Conservation (phyloP, 768 basidiomycete species). For the Sarcomyxa edulis region DNA sequence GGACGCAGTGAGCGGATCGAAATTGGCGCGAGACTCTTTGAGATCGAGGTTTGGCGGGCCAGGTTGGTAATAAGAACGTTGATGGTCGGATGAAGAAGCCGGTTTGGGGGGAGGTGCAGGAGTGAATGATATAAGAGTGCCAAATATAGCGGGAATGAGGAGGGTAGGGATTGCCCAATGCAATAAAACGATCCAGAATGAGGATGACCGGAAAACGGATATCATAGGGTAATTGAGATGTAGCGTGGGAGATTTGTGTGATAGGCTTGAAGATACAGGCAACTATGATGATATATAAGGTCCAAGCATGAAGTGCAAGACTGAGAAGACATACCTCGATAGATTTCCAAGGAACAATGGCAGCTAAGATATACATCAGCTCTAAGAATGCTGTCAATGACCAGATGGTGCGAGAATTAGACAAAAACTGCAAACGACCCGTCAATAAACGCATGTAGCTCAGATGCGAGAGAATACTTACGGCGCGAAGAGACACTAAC, state of each 20-base stretch:
- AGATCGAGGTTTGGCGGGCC: background rate
- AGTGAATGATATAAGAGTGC: constrained; percentile 61
- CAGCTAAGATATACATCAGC: constrained; percentile 44
- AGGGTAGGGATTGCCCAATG: constrained; percentile 64
- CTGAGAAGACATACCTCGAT: constrained; percentile 28
- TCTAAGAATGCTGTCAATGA: constrained; percentile 49
- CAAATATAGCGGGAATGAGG: constrained; percentile 51
- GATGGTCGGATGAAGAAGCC: too few relatives aligned
- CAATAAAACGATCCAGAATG: constrained; percentile 49
- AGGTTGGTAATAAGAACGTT: too few relatives aligned
- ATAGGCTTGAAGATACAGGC: constrained; percentile 23
- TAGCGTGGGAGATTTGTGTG: constrained; percentile 16
- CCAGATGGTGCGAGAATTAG: constrained; percentile 62
- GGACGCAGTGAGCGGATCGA: constrained; percentile 61
- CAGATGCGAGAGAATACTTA: constrained; percentile 16
- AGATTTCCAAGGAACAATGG: constrained; percentile 48
- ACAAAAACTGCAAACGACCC: constrained; percentile 42
- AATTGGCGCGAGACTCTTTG: constrained; percentile 11
- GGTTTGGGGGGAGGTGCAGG: constrained; percentile 10
- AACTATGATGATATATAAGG: background rate
- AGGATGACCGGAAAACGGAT: constrained; percentile 34
- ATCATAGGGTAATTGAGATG: constrained; percentile 46
- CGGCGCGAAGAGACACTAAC: constrained; percentile 29
- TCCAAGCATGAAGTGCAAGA: background rate
- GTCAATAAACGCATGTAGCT: constrained; percentile 3